Evolutionary conservation across 1,284 basidiomycete genomes (phyloP).

Genomic region (Ustilago shanxiensis): DNA sequence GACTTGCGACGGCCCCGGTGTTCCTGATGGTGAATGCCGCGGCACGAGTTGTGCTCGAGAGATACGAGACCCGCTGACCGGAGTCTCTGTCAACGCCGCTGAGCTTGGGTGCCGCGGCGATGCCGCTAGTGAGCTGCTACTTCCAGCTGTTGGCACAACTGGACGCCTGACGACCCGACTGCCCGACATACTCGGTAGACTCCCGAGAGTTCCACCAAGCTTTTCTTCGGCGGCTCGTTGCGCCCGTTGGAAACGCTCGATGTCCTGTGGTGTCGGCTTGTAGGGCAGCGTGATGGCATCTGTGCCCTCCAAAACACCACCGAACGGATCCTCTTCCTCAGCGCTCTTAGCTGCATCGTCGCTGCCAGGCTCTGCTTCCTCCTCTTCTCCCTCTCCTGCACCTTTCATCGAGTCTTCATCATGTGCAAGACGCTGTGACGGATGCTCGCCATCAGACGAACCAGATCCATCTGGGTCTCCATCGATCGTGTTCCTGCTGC

Average conservation of each 20-base stretch:
- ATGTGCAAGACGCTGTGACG: conserved; percentile 15
- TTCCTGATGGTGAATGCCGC: conserved; percentile 24
- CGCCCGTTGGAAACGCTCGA: conserved; percentile 81
- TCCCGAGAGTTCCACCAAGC: conserved; percentile 59
- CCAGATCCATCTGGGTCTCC: conserved; percentile 31
- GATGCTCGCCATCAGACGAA: conserved; percentile 34
- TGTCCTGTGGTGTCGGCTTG: conserved; percentile 78
- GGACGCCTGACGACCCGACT: conserved; percentile 31
- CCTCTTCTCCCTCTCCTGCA: conserved; percentile 32
- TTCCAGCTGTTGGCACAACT: neutral
- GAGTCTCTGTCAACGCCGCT: conserved; percentile 17
- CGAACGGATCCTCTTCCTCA: conserved; percentile 77
- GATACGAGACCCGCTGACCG: conserved; percentile 30
- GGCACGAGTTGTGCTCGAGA: conserved; percentile 34
- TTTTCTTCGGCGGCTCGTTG: conserved; percentile 79
- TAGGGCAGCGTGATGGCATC: conserved; percentile 85
- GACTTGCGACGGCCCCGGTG: conserved; percentile 36
- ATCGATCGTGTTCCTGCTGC: conserved; percentile 23
- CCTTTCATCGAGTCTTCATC: conserved; percentile 30
- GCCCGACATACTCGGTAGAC: conserved; percentile 32
- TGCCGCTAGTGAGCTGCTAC: conserved; percentile 15
- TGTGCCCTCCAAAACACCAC: conserved; percentile 77
- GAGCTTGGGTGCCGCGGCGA: conserved; percentile 28
- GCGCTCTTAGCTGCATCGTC: conserved; percentile 34
- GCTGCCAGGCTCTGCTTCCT: conserved; percentile 19